Base-by-base conservation (phyloP, 2,329 filamentous ascomycete species). In the Fusarium sp. region DNA sequence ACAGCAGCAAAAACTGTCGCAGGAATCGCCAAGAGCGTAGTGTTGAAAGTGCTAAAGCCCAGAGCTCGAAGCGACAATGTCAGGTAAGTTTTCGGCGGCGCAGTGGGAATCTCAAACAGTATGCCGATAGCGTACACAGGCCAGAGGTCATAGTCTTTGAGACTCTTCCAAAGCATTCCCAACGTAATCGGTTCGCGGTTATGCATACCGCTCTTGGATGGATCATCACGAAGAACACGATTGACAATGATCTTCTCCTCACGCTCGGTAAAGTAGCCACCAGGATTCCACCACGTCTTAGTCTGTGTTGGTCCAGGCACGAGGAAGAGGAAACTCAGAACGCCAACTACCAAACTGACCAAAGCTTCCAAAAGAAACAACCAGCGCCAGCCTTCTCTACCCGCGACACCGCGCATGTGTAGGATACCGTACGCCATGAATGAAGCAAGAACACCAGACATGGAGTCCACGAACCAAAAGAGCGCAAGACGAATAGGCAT, bases 321-420 rank as follows among this genome's bases (percentile, higher is more conserved):
- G 15, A 56, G 52, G 38, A 56, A 56, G 7, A 56, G 52, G 7
- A 56, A 56, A 1, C 52, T 56, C 6, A 56, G 16, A 12, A 33
- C 52, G 0, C 52, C 52, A 25, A 56, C 38, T 16, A 45, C 18
- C 7, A 56, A 12, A 3, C 52, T 56, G 27, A 56, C n/a, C 21
- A 56, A 21, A 35, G 52, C 49, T 12, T 82, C 80, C 21, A 82
- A 77, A 10, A 82, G 78, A 63, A 88, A 90, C 19, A 89, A 75
- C 87, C 88, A 89, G 29, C 86, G 80, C 88, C 89, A 91, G 9
- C 89, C 88, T 59, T 83, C 85, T 69, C 86, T 82, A 0, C 84
- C 84, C 31, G 86, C 79, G 39, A 84, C 74, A n/a, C 87, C 87
- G 29, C 86, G 83, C 78, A 89, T 83, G 12, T 85, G 85, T 1